Percentiles rank a stretch among this genome's conserved stretches.
Conservation (phyloP, 2,329 filamentous ascomycete genomes). For the Metarhizium robertsii region DNA sequence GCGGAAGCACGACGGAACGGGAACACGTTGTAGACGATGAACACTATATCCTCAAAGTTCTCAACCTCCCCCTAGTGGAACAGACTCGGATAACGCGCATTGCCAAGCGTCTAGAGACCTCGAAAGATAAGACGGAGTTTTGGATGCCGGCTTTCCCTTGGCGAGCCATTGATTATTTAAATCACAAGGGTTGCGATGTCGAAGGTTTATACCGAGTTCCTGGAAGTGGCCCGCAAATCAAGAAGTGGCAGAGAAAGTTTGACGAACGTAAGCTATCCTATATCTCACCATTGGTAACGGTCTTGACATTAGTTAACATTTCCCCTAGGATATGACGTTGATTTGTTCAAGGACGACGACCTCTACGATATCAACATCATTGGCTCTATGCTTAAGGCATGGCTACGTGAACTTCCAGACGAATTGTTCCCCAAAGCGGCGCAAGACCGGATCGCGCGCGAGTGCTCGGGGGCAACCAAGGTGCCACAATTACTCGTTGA, state of each 20-base stretch:
- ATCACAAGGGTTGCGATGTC: slow-evolving; percentile 88
- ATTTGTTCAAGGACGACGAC: slow-evolving; percentile 78
- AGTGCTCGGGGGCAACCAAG: slow-evolving; percentile 68
- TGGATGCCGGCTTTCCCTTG: slow-evolving; percentile 98
- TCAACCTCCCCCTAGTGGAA: slow-evolving; percentile 77
- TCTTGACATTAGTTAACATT: slow-evolving; percentile 3
- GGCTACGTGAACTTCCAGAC: slow-evolving; percentile 89
- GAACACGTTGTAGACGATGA: slow-evolving; percentile 64
- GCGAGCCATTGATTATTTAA: slow-evolving; percentile 92
- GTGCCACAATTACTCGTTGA: slow-evolving; percentile 83
- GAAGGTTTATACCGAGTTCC: slow-evolving; percentile 90
- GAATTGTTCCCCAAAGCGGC: slow-evolving; percentile 82
- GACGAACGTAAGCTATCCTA: slow-evolving; percentile 57
- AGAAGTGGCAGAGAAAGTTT: slow-evolving; percentile 87
- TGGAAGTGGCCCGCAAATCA: slow-evolving; percentile 81
- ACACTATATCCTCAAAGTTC: slow-evolving; percentile 74
- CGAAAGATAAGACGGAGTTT: slow-evolving; percentile 91
- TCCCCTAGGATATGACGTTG: slow-evolving; percentile 67
- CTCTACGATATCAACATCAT: slow-evolving; percentile 96
- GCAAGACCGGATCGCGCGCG: slow-evolving; percentile 70
- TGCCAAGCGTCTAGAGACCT: slow-evolving; percentile 78
- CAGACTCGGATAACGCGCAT: slow-evolving; percentile 88
- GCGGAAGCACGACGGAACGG: slow-evolving; percentile 59
- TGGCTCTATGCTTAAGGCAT: slow-evolving; percentile 91
- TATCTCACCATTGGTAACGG: neutral